Evolutionary conservation across 2,329 filamentous ascomycete genomes (phyloP).

Genomic region (Fragosphaeria purpurea): DNA sequence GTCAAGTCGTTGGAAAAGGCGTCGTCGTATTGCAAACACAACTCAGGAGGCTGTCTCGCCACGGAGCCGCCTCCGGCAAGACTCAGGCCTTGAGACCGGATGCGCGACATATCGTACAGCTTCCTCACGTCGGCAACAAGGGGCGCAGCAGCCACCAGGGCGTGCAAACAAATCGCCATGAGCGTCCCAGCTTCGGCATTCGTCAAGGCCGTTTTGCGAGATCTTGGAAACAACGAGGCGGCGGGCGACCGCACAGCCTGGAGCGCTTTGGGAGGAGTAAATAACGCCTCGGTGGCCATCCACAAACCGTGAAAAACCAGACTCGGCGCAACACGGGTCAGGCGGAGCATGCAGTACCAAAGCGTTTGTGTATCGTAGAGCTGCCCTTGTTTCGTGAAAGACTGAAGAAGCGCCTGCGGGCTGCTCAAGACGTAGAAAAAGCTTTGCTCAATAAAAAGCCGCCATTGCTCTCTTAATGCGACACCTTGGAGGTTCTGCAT

Average conservation of each 20-base stretch:
- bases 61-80: conserved; percentile 36
- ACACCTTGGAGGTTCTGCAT: conserved; percentile 9
- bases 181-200: conserved; percentile 42
- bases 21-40: conserved; percentile 53
- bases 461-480: conserved; percentile 40
- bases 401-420: conserved; percentile 42
- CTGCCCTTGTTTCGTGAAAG: conserved; percentile 44
- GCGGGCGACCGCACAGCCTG: conserved; percentile 30
- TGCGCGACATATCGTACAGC: conserved; percentile 50
- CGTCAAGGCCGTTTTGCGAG: conserved; percentile 26
- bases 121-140: conserved; percentile 35
- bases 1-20: conserved; percentile 52
- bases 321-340: conserved; percentile 46
- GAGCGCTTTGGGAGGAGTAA: conserved; percentile 40
- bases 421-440: conserved; percentile 54
- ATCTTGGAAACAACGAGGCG: conserved; percentile 25
- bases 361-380: conserved; percentile 50
- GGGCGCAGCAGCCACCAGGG: conserved; percentile 48
- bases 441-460: conserved; percentile 52
- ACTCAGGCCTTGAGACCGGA: conserved; percentile 44
- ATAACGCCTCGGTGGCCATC: conserved; percentile 49
- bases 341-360: conserved; percentile 53
- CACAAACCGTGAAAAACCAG: conserved; percentile 56
- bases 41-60: conserved; percentile 34
- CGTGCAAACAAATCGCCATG: conserved; percentile 53